These are phyloP conservation scores for peach (Prunus persica) DNA, from an alignment of 306 rosid genomes.

Conservation along the genomic window Prunus_persica_NCBIv2 NC_034012.1:4991001-4991500, in stretches of 20 bases:
- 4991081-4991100: slow-evolving; percentile 68
- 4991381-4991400: slow-evolving; percentile 51
- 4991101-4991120: slow-evolving; percentile 73
- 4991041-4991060: slow-evolving; percentile 25
- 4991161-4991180: slow-evolving; percentile 62
- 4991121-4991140: slow-evolving; percentile 43
- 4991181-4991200: slow-evolving; percentile 54
- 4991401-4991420: slow-evolving; percentile 44
- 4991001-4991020: slow-evolving; percentile 51
- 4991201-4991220: slow-evolving; percentile 44
- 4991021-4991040: slow-evolving; percentile 33
- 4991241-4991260: slow-evolving; percentile 69
- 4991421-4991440: slow-evolving; percentile 41
- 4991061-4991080: slow-evolving; percentile 48
- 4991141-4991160: slow-evolving; percentile 75
- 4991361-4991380: slow-evolving; percentile 46
- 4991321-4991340: slow-evolving; percentile 49
- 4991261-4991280: slow-evolving; percentile 33
- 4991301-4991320: slow-evolving; percentile 25
- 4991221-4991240: slow-evolving; percentile 47
- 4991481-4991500: slow-evolving; percentile 35
- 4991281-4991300: slow-evolving; percentile 51
- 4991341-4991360: slow-evolving; percentile 59
- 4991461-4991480: slow-evolving; percentile 35
- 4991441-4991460: slow-evolving; percentile 51